Evolutionary conservation across 495 filamentous ascomycete genomes (phyloP).

Genomic region (Physcia stellaris): DNA sequence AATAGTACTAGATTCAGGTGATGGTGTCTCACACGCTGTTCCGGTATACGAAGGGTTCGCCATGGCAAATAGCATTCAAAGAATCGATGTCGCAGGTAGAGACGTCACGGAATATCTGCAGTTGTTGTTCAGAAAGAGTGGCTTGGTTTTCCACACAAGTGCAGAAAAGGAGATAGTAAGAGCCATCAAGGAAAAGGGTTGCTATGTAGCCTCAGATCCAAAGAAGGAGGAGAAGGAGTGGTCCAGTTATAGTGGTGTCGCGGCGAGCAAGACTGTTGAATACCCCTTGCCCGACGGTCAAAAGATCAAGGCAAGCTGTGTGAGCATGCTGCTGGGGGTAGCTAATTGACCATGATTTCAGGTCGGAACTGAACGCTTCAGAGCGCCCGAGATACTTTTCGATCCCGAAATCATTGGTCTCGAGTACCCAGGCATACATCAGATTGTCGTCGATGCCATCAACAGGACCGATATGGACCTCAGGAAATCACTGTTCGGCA

Average conservation of each 20-base stretch:
- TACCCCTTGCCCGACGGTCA: conserved; percentile 88
- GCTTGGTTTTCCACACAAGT: conserved; percentile 91
- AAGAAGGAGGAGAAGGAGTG: conserved; percentile 94
- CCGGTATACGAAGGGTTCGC: conserved; percentile 98
- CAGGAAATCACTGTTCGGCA: conserved; percentile 83
- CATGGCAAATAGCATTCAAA: conserved; percentile 81
- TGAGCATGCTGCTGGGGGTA: background rate
- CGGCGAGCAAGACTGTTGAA: conserved; percentile 60
- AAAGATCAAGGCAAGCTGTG: conserved; percentile 58
- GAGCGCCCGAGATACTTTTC: conserved; percentile 94
- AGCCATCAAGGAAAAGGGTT: conserved; percentile 88
- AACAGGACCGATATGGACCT: conserved; percentile 95
- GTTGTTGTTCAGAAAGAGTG: conserved; percentile 77
- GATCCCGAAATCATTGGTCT: conserved; percentile 93
- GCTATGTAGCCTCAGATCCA: conserved; percentile 87
- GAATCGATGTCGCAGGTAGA: conserved; percentile 95
- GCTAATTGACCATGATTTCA: conserved; percentile 20
- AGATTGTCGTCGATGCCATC: conserved; percentile 94
- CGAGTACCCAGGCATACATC: conserved; percentile 93
- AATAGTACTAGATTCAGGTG: conserved; percentile 87
- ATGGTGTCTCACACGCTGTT: conserved; percentile 94
- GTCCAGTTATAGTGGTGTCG: conserved; percentile 46
- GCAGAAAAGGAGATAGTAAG: conserved; percentile 97
- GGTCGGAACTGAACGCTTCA: conserved; percentile 85
- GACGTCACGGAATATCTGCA: conserved; percentile 97